A percentile compares a stretch with the other conserved stretches of the same genome.
Conservation (phyloP, 1,284 basidiomycete species). For the Ustilago nuda region DNA sequence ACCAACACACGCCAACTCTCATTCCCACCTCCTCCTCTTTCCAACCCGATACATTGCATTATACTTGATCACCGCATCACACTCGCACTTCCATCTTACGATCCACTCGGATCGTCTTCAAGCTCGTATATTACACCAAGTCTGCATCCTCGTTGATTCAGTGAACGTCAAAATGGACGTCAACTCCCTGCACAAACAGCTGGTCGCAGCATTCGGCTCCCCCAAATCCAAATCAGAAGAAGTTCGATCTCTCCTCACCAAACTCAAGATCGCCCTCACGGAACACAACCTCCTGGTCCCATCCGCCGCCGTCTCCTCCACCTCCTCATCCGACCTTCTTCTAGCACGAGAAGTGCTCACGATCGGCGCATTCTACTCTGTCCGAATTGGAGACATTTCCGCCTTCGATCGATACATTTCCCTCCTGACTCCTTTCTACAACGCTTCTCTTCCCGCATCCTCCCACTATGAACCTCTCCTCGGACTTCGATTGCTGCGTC, state of each 20-base stretch:
- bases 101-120: not conserved
- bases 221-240: conserved; percentile 23
- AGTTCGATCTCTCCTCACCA: conserved; percentile 52
- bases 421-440: conserved; percentile 89
- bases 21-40: not conserved
- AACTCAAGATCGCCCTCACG: conserved; percentile 79
- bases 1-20: conserved; percentile 5
- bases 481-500: conserved; percentile 91
- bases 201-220: conserved; percentile 32
- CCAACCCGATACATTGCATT: not conserved
- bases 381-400: conserved; percentile 85
- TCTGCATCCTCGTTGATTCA: not conserved
- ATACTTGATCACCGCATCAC: not conserved
- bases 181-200: conserved; percentile 31
- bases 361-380: conserved; percentile 92
- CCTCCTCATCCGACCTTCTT: conserved; percentile 49
- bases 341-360: conserved; percentile 88
- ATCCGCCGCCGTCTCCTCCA: conserved; percentile 51
- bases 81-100: not conserved
- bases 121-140: not conserved
- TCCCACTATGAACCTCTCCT: conserved; percentile 87
- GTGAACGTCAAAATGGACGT: conserved; percentile 19
- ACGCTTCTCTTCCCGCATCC: conserved; percentile 80
- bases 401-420: conserved; percentile 95
- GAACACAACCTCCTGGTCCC: conserved; percentile 80